Percentiles rank a stretch among this genome's conserved stretches.
Evolutionary conservation across 163 green algal genomes (phyloP).

Genomic region (Coccomyxa subellipsoidea): DNA sequence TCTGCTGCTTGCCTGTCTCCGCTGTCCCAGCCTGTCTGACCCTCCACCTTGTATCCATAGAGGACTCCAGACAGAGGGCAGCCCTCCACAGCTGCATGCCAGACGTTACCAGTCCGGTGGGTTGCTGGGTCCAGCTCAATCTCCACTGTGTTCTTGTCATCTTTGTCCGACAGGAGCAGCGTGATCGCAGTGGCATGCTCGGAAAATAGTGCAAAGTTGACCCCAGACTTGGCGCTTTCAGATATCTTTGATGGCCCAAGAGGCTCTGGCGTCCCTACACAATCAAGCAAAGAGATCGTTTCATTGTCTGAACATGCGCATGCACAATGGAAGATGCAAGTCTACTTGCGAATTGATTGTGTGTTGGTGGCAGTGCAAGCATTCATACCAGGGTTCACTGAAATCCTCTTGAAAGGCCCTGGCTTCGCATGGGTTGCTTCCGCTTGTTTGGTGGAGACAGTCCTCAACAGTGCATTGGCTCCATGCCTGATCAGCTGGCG

Average conservation of each 20-base stretch:
- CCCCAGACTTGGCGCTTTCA: constrained; percentile 43
- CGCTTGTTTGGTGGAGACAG: background rate
- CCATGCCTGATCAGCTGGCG: background rate
- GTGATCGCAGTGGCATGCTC: constrained; percentile 67
- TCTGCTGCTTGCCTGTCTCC: constrained; percentile 45
- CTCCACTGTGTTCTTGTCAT: constrained; percentile 43
- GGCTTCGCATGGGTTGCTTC: background rate
- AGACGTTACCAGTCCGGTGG: constrained; percentile 62
- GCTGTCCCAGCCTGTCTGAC: constrained; percentile 81
- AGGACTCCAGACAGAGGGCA: constrained; percentile 62
- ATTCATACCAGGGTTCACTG: background rate
- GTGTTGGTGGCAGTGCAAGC: background rate
- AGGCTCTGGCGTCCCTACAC: constrained; percentile 54
- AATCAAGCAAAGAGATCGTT: too few species aligned
- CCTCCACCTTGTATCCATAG: constrained; percentile 84
- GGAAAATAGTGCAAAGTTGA: constrained; percentile 94
- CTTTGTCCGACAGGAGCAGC: constrained; percentile 67
- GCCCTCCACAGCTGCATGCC: constrained; percentile 69
- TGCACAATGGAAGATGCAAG: too few species aligned
- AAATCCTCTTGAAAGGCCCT: background rate
- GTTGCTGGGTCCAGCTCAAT: constrained; percentile 20
- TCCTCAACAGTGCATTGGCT: background rate
- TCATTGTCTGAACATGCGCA: too few species aligned
- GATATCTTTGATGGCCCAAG: constrained; percentile 65
- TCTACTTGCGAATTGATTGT: too few species aligned